Conservation (phyloP, 495 filamentous ascomycete species). For the Xylaria cubensis region DNA sequence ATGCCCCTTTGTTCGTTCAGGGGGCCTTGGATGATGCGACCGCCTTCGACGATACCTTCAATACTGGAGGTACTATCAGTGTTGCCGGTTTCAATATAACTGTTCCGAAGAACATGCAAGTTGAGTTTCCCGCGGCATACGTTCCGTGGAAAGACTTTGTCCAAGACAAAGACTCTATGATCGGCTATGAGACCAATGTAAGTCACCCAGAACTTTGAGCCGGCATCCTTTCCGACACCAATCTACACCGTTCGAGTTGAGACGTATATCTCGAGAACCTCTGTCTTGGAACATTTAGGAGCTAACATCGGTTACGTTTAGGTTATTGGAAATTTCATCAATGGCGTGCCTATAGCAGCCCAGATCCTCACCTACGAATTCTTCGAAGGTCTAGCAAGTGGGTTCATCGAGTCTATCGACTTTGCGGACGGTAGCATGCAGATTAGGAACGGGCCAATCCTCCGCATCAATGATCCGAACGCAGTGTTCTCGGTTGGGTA, state of each 20-base stretch:
- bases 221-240: neutral
- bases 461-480: conserved; percentile 54
- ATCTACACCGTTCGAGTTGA: neutral
- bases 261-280: neutral
- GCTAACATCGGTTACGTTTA: conserved; percentile 8
- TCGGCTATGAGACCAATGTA: conserved; percentile 44
- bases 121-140: conserved; percentile 48
- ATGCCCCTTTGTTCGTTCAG: conserved; percentile 21
- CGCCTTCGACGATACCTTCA: conserved; percentile 38
- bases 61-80: conserved; percentile 46
- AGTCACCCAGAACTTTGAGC: conserved; percentile 5
- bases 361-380: conserved; percentile 45
- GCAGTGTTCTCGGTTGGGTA: conserved; percentile 44
- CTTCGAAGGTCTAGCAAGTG: conserved; percentile 38
- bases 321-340: conserved; percentile 47
- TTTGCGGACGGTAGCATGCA: conserved; percentile 40
- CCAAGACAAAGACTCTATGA: conserved; percentile 28
- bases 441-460: conserved; percentile 43
- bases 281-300: neutral
- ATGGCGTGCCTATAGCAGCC: conserved; percentile 43
- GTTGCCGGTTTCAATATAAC: conserved; percentile 48
- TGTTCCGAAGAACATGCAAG: conserved; percentile 51
- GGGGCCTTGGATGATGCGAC: conserved; percentile 32
- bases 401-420: conserved; percentile 44
- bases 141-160: conserved; percentile 48